Evolutionary conservation across 1,284 basidiomycete species (phyloP).

Genomic region (Papiliotrema fonsecae): DNA sequence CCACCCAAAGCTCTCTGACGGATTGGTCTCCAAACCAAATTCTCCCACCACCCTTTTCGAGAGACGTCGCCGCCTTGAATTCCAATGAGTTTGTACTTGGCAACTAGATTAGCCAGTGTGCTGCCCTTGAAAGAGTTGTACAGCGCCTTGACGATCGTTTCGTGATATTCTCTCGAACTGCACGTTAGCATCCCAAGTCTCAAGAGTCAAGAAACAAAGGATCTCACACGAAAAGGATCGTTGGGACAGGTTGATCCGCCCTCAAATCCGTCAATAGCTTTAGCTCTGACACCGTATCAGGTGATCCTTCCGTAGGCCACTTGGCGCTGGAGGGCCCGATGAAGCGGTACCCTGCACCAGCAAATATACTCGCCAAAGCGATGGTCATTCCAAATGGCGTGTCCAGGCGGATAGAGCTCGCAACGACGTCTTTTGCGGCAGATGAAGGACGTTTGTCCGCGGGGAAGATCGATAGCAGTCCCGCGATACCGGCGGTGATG

Average conservation of each 20-base stretch:
- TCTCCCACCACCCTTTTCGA: slow-evolving; percentile 30
- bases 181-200: slow-evolving; percentile 7
- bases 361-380: slow-evolving; percentile 39
- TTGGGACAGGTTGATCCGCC: slow-evolving; percentile 22
- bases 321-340: slow-evolving; percentile 24
- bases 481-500: slow-evolving; percentile 46
- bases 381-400: slow-evolving; percentile 45
- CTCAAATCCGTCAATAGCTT: slow-evolving; percentile 10
- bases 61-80: slow-evolving; percentile 33
- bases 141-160: slow-evolving; percentile 24
- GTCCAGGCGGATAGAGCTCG: slow-evolving; percentile 31
- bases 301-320: slow-evolving; percentile 15
- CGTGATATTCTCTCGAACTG: slow-evolving; percentile 29
- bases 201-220: neutral
- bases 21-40: slow-evolving; percentile 24
- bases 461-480: slow-evolving; percentile 44
- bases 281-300: slow-evolving; percentile 24
- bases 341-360: slow-evolving; percentile 37
- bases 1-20: slow-evolving; percentile 23
- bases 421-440: slow-evolving; percentile 34
- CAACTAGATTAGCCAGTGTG: slow-evolving; percentile 27
- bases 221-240: slow-evolving; percentile 40
- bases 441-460: slow-evolving; percentile 44
- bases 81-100: slow-evolving; percentile 28
- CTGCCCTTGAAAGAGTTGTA: slow-evolving; percentile 16